Base-by-base conservation (phyloP, 1,284 basidiomycete species). In the Heterobasidion annosum region DNA sequence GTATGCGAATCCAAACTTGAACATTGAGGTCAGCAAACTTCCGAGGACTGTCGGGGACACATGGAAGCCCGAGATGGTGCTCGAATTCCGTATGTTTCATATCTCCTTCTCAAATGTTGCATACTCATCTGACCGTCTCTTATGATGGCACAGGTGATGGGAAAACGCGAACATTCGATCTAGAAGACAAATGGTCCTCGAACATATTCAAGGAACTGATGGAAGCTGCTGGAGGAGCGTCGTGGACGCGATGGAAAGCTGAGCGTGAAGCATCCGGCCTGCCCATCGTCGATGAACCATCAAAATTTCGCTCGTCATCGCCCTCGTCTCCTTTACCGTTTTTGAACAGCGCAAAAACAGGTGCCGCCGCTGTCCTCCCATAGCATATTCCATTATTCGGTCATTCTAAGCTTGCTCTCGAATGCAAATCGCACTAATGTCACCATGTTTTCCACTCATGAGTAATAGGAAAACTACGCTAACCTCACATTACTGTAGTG, bases 171-270 rank as follows among this genome's bases (percentile, higher is more conserved):
- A 76, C 64, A 2, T 62, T 89, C 25, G 68, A 79, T 61, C 71
- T 88, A 65, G 68, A 79, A n/a, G 67, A 75, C 34, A 88, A 87
- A 67, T 80, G 77, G 77, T 88, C 86, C 4, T 77, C 79, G 0
- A 67, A 73, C 8, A 88, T 89, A 37, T 68, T 83, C 45, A 73
- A 77, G 58, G 82, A 88, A 58, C 72, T 89, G 34, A 84, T 89
- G 82, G 78, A 85, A 43, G 57, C 74, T 2, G 80, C 79, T 3
- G 85, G 83, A 0, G 79, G 79, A 3, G 67, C 76, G 4, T 65
- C 75, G 3, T 89, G 86, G 86, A 67, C 67, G 53, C 67, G 71
- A 52, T 81, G 80, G 75, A 82, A 82, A 61, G 67, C 68, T 2
- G 73, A 77, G 18, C 72, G 76, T 3, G 61, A 59, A 15, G 71